Evolutionary conservation across 1,139 yeast genomes (phyloP).

Genomic region (Petasospora fabianii): DNA sequence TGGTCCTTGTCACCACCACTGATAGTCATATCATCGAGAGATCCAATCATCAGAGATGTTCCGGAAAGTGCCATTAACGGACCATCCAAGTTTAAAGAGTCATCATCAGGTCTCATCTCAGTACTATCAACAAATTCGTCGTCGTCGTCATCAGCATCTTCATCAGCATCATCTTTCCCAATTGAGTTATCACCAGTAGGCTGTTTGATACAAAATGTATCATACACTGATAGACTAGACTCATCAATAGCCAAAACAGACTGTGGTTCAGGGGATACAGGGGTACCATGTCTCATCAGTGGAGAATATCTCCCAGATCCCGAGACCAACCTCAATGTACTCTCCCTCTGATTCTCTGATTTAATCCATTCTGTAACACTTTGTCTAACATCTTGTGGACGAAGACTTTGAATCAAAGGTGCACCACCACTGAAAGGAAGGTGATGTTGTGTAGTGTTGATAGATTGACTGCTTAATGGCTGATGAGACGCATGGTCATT

Average conservation of each 20-base stretch:
- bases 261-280: not conserved
- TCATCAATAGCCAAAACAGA: too few relatives aligned
- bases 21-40: too few relatives aligned
- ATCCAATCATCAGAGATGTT: not conserved
- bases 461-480: not conserved
- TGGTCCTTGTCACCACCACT: conserved; percentile 1
- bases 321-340: not conserved
- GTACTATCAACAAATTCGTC: conserved; percentile 3
- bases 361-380: conserved; percentile 7
- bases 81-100: conserved; percentile 3
- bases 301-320: conserved; percentile 2
- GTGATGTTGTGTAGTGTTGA: too few relatives aligned
- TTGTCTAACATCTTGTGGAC: conserved; percentile 4
- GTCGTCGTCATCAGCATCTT: conserved; percentile 5
- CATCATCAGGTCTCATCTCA: conserved; percentile 2
- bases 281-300: not conserved
- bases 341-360: conserved; percentile 2
- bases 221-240: too few relatives aligned
- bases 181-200: too few relatives aligned
- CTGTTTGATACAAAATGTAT: too few relatives aligned
- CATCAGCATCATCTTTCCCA: conserved; percentile 1
- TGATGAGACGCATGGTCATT: not conserved
- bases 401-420: conserved; percentile 7
- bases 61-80: conserved; percentile 6
- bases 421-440: conserved; percentile 5